Conservation (phyloP, 345 rosid species). For the Populus ilicifolia region DNA sequence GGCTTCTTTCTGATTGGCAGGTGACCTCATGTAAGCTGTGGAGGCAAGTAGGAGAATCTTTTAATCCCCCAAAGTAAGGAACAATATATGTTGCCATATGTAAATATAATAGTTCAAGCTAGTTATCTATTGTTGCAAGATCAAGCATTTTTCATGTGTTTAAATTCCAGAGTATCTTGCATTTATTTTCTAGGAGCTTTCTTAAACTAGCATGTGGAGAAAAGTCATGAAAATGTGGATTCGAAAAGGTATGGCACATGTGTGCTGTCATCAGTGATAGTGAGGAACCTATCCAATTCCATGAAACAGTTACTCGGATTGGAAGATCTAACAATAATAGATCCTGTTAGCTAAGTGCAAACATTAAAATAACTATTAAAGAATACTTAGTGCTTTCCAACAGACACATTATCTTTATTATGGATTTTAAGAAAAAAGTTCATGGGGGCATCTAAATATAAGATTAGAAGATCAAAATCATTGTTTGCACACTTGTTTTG, state of each 20-base stretch:
- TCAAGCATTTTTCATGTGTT: background rate
- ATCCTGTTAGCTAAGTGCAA: background rate
- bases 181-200: background rate
- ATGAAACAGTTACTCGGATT: background rate
- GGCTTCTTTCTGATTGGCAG: background rate
- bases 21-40: constrained; percentile 53
- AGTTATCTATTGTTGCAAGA: background rate
- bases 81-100: background rate
- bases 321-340: background rate
- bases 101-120: background rate
- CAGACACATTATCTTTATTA: background rate
- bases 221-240: background rate
- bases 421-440: background rate
- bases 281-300: background rate
- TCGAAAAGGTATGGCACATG: background rate
- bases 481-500: background rate
- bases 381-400: background rate
- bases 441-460: background rate
- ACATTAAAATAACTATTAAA: background rate
- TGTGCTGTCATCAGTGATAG: background rate
- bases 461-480: background rate
- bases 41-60: constrained; percentile 84
- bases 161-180: background rate
- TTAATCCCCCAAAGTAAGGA: constrained; percentile 76
- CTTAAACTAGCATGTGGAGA: background rate